Percentiles rank a stretch among this genome's conserved stretches.
Conservation (phyloP, 2,329 filamentous ascomycete genomes). For the Alternaria novae-zelandiae region DNA sequence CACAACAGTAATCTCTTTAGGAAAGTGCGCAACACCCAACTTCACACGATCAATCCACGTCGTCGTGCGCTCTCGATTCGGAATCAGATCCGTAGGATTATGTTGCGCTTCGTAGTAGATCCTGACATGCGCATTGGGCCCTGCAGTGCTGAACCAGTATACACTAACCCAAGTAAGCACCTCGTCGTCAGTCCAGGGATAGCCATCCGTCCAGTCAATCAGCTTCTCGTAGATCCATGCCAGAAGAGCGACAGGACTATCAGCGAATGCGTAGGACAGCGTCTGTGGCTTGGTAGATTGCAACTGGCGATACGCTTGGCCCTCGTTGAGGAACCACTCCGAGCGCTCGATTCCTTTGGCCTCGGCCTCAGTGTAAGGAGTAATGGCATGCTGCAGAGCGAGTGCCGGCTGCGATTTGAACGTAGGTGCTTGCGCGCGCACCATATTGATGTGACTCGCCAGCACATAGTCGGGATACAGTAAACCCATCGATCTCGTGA, state of each 20-base stretch:
- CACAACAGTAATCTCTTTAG: conserved; percentile 62
- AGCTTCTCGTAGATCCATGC: conserved; percentile 85
- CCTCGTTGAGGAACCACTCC: conserved; percentile 64
- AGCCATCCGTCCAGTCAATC: conserved; percentile 75
- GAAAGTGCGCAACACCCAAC: conserved; percentile 63
- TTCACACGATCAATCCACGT: conserved; percentile 56
- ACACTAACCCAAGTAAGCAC: conserved; percentile 76
- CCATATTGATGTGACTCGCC: conserved; percentile 69
- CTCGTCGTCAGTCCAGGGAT: conserved; percentile 78
- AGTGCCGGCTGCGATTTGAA: conserved; percentile 61
- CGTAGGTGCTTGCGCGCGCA: conserved; percentile 49
- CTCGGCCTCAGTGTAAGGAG: conserved; percentile 61
- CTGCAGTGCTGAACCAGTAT: conserved; percentile 74
- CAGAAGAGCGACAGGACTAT: conserved; percentile 73
- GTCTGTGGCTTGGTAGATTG: conserved; percentile 77
- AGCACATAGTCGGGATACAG: conserved; percentile 64
- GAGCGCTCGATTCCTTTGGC: conserved; percentile 59
- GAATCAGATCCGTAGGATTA: conserved; percentile 30
- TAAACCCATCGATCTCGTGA: conserved; percentile 67
- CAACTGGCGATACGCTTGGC: conserved; percentile 64
- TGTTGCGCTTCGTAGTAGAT: conserved; percentile 76
- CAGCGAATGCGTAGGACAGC: conserved; percentile 70
- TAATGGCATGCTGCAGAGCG: conserved; percentile 62
- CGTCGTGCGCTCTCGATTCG: conserved; percentile 44
- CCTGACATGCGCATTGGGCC: conserved; percentile 69